Conservation (phyloP, 345 rosid species). For the Geranium brycei region DNA sequence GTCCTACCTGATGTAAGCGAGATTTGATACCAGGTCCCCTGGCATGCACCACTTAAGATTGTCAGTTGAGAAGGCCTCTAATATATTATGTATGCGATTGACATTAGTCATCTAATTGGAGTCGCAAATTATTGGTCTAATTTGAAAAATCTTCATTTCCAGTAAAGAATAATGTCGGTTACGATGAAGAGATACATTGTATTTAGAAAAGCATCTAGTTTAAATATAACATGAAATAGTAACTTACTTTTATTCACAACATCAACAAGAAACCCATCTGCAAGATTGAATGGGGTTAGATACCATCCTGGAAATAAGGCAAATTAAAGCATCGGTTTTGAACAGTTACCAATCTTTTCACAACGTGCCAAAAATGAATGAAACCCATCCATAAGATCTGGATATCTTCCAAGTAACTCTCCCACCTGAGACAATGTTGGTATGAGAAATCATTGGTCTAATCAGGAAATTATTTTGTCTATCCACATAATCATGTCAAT, state of each 20-base stretch:
- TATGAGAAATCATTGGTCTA: too few relatives aligned
- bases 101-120: too few relatives aligned
- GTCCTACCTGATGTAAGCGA: too few relatives aligned
- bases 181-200: neutral
- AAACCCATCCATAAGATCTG: slow-evolving; percentile 76
- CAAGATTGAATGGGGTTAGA: slow-evolving; percentile 22
- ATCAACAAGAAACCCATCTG: slow-evolving; percentile 82
- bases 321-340: slow-evolving; percentile 3
- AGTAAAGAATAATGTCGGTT: too few relatives aligned
- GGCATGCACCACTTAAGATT: too few relatives aligned
- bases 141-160: too few relatives aligned
- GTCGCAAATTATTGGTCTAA: too few relatives aligned
- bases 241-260: slow-evolving; percentile 60
- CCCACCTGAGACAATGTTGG: slow-evolving; percentile 33
- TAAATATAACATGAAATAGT: slow-evolving; percentile 5
- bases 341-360: slow-evolving; percentile 62
- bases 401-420: slow-evolving; percentile 63
- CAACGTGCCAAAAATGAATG: slow-evolving; percentile 70
- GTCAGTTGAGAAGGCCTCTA: too few relatives aligned
- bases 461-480: neutral
- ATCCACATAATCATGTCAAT: neutral
- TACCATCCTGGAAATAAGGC: slow-evolving; percentile 4
- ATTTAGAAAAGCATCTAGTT: neutral
- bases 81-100: too few relatives aligned
- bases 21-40: too few relatives aligned